Evolutionary conservation across 2,329 filamentous ascomycete species (phyloP).

Genomic region (Fusarium odoratissimum): DNA sequence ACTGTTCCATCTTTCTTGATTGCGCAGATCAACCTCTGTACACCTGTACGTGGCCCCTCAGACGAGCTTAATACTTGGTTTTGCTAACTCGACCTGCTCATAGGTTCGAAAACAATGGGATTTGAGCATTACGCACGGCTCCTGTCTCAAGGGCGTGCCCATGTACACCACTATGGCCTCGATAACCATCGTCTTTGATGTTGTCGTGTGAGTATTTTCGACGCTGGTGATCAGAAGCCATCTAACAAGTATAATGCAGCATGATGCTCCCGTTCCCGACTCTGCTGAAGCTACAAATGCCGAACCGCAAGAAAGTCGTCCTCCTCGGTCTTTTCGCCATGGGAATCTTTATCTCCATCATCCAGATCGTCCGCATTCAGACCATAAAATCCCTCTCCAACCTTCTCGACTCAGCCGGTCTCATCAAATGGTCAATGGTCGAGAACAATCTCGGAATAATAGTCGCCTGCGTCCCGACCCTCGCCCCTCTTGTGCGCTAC

Average conservation of each 20-base stretch:
- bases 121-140: constrained; percentile 47
- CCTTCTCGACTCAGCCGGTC: constrained; percentile 56
- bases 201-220: constrained; percentile 51
- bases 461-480: constrained; percentile 55
- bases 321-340: constrained; percentile 58
- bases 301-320: constrained; percentile 55
- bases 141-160: constrained; percentile 54
- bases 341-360: constrained; percentile 62
- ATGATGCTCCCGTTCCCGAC: constrained; percentile 57
- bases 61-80: fast-evolving
- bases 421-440: constrained; percentile 60
- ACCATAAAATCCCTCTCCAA: constrained; percentile 58
- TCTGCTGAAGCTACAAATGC: constrained; percentile 52
- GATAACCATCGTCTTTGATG: constrained; percentile 56
- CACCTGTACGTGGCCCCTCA: constrained; percentile 42
- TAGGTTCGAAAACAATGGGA: constrained; percentile 56
- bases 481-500: constrained; percentile 55
- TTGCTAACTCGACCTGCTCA: background rate
- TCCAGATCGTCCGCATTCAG: constrained; percentile 63
- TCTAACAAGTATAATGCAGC: constrained; percentile 33
- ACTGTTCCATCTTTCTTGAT: constrained; percentile 54
- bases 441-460: constrained; percentile 59
- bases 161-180: constrained; percentile 58
- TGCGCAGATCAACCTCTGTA: constrained; percentile 52
- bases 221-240: fast-evolving